These are phyloP conservation scores for Acacia melanoxylon DNA, from an alignment of 306 rosid genomes.

Conservation along the genomic window DNA sequence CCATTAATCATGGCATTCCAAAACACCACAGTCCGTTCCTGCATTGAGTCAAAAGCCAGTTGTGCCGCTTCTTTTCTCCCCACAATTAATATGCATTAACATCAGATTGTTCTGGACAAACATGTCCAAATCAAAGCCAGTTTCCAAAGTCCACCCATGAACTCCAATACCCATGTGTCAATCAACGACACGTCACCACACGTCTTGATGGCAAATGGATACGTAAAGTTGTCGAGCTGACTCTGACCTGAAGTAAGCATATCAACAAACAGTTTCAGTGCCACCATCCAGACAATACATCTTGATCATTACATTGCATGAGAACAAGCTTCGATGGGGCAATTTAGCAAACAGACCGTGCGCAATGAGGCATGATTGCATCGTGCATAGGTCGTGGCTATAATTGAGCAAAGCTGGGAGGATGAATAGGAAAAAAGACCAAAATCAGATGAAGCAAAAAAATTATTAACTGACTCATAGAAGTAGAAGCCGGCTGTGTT, in stretches of 20 bases:
- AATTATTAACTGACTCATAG: too few relatives aligned
- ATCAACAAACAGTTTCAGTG: conserved; percentile 53
- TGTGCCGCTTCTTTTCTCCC: conserved; percentile 52
- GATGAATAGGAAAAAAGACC: conserved; percentile 34
- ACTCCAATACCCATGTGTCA: conserved; percentile 50
- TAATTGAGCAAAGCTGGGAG: conserved; percentile 47
- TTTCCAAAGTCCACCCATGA: conserved; percentile 57
- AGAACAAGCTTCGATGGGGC: conserved; percentile 45
- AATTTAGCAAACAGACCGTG: conserved; percentile 57
- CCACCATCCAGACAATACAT: conserved; percentile 52
- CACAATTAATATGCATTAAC: conserved; percentile 75
- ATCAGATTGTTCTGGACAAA: conserved; percentile 73
- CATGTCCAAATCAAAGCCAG: conserved; percentile 47
- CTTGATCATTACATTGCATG: conserved; percentile 53
- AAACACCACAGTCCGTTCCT: conserved; percentile 58
- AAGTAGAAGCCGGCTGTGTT: too few relatives aligned
- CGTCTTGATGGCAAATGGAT: conserved; percentile 68
- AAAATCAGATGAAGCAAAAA: too few relatives aligned
- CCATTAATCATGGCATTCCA: conserved; percentile 87
- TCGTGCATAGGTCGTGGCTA: conserved; percentile 52
- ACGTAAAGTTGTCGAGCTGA: conserved; percentile 61
- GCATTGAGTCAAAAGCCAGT: conserved; percentile 57
- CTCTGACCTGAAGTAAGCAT: conserved; percentile 50
- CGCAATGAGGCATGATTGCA: conserved; percentile 53
- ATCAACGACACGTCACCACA: conserved; percentile 54